Evolutionary conservation across 1,284 basidiomycete genomes (phyloP), one percentile per base, ranked within the genome.

Genomic region (Rhizoctonia solani): DNA sequence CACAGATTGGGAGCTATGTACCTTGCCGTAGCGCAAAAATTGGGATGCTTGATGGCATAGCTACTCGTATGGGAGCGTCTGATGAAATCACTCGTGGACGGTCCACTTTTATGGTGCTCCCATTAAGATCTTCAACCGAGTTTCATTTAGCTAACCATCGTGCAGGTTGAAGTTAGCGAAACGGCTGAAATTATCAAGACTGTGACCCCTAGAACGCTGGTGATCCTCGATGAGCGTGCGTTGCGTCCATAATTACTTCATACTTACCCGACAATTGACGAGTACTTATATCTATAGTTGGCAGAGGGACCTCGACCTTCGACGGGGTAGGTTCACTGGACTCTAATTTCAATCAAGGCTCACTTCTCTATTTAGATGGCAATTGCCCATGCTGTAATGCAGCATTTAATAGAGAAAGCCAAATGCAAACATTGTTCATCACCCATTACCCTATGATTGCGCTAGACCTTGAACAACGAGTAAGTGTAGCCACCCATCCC

Each of bases 351-450:
- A 32, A 47, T 29, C 66, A 16, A 29, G n/a, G 8, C 13, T 19
- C n/a, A 30, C 21, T 29, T 2, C 34, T 13, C 23, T 32, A 2
- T 53, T 46, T 75, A 93, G 90, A 92, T 92, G 87, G 87, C 90
- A 5, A 90, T 93, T 68, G 91, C 92, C 11, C 81, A 85, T 66
- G 90, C 92, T 1, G 89, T 90, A 0, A 79, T 96, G 54, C 84
- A 91, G 54, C 85, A 93, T 68, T 81, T 96, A 2, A 82, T 90
- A 1, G 77, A 83, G 71, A 77, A 76, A 0, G 82, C 82, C 27
- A 83, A 82, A 70, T 89, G 89, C 79, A 91, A 90, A 93, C 92
- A 0, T 78, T 96, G n/a, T 97, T 97, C 76, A 94, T 96, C 72
- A 97, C 94, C 0, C 94, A 97, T 74, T 97, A 95, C 73, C 93